Conservation (phyloP, 352 stramenopile species). For the Pythium oligandrum region DNA sequence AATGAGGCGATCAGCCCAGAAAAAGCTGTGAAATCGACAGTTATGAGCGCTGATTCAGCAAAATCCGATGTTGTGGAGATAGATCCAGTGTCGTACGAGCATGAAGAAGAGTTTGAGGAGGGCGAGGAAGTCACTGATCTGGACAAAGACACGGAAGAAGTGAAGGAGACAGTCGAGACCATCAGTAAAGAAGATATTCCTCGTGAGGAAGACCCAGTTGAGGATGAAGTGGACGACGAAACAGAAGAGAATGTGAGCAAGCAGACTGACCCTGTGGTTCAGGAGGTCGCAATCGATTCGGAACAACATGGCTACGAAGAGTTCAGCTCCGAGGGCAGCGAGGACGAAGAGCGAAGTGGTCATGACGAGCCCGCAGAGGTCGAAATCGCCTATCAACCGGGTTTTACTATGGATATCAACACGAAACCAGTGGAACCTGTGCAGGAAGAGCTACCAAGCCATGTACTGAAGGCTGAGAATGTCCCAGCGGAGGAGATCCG, state of each 20-base stretch:
- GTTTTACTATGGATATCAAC: neutral
- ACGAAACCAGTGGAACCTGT: neutral
- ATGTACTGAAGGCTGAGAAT: conserved; percentile 1
- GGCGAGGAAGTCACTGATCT: neutral
- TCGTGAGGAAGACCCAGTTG: no score
- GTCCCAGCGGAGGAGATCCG: neutral
- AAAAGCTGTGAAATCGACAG: no score
- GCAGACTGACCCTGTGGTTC: neutral
- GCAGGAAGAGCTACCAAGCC: conserved; percentile 1
- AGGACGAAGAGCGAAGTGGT: no score
- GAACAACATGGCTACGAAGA: neutral
- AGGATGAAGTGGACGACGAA: neutral
- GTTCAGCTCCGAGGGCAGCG: no score
- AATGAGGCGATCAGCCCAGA: no score
- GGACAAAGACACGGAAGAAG: no score
- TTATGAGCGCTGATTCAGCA: no score
- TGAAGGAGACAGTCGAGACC: no score
- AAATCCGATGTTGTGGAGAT: neutral
- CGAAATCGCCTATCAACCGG: neutral
- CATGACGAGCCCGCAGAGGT: no score
- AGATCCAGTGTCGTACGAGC: neutral
- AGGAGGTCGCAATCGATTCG: conserved; percentile 1
- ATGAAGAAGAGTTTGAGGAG: neutral
- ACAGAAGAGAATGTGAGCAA: neutral
- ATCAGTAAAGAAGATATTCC: no score